Percentiles rank a stretch among this genome's conserved stretches.
Conservation (phyloP, 2,329 filamentous ascomycete genomes). For the Colletotrichum australisinense region DNA sequence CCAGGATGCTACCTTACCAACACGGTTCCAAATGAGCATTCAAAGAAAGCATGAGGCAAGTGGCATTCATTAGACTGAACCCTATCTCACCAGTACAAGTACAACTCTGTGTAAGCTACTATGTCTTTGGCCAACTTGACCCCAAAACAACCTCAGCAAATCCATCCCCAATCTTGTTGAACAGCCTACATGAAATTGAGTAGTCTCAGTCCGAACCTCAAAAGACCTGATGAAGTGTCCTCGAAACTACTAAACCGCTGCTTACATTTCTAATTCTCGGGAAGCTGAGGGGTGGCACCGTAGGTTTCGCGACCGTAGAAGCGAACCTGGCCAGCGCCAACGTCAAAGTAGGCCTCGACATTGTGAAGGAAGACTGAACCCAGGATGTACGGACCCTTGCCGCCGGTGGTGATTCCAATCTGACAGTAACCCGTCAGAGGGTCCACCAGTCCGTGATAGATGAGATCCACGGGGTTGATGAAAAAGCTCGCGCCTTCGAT, state of each 20-base stretch:
- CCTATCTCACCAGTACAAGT: slow-evolving; percentile 23
- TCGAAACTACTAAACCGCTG: too few species aligned
- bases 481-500: slow-evolving; percentile 56
- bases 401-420: slow-evolving; percentile 57
- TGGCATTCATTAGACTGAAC: slow-evolving; percentile 22
- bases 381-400: slow-evolving; percentile 59
- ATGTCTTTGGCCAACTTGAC: background rate
- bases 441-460: slow-evolving; percentile 56
- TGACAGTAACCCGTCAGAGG: slow-evolving; percentile 60
- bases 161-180: background rate
- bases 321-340: slow-evolving; percentile 58
- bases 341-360: slow-evolving; percentile 60
- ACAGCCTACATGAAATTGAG: background rate
- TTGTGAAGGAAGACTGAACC: slow-evolving; percentile 64
- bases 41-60: slow-evolving; percentile 12
- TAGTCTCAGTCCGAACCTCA: background rate
- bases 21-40: background rate
- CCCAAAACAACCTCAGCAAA: background rate
- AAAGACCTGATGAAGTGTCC: too few species aligned
- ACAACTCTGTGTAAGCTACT: slow-evolving; percentile 15
- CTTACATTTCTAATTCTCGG: slow-evolving; percentile 2
- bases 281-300: slow-evolving; percentile 28
- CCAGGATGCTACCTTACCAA: background rate
- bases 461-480: slow-evolving; percentile 60
- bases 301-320: slow-evolving; percentile 48